Evolutionary conservation across 2,329 filamentous ascomycete genomes (phyloP).

Genomic region (Claviceps sp.): DNA sequence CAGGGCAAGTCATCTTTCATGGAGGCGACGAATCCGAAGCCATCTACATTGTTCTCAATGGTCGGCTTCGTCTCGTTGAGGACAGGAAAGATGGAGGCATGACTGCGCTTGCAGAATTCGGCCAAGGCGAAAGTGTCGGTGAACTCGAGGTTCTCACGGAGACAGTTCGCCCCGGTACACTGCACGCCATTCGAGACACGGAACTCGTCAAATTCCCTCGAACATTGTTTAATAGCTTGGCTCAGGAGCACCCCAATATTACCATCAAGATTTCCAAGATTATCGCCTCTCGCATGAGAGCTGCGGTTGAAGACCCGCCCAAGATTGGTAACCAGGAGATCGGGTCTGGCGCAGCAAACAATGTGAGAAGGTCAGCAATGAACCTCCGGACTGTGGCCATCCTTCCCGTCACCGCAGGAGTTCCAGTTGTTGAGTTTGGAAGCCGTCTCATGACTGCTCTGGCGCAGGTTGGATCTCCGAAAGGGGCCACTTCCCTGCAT

Average conservation of each 20-base stretch:
- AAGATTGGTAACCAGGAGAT: constrained; percentile 52
- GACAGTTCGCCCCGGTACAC: constrained; percentile 72
- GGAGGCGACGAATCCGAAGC: constrained; percentile 93
- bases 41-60: constrained; percentile 95
- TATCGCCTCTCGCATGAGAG: constrained; percentile 87
- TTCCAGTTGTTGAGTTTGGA: constrained; percentile 93
- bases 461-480: constrained; percentile 74
- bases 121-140: constrained; percentile 93
- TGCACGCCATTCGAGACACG: constrained; percentile 93
- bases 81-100: constrained; percentile 72
- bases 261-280: constrained; percentile 99
- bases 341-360: constrained; percentile 36
- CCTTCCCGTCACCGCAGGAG: constrained; percentile 76
- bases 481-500: constrained; percentile 83
- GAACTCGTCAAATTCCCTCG: constrained; percentile 93
- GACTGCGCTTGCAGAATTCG: constrained; percentile 80
- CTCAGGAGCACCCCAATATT: constrained; percentile 92
- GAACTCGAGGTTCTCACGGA: constrained; percentile 96
- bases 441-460: constrained; percentile 77
- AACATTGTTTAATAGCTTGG: constrained; percentile 92
- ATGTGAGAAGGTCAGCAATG: constrained; percentile 66
- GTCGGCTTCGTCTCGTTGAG: constrained; percentile 70
- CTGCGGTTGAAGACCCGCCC: constrained; percentile 70
- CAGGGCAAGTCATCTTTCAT: constrained; percentile 88
- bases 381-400: constrained; percentile 90